These are phyloP conservation scores for Gremmenia infestans DNA, from an alignment of 2,329 filamentous ascomycete genomes.

Conservation along the genomic window DNA sequence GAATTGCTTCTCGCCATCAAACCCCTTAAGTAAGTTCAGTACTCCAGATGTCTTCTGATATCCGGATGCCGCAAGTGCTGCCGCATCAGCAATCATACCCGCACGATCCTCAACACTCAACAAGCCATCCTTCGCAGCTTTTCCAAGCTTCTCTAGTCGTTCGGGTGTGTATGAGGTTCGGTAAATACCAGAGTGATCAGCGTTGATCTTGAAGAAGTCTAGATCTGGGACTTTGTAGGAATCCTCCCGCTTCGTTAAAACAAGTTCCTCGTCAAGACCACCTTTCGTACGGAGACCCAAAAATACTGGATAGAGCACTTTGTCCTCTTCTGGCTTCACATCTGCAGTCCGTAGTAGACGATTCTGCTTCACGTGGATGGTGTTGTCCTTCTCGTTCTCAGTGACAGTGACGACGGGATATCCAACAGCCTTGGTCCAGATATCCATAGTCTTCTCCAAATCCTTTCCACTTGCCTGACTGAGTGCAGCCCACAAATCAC, in stretches of 20 bases:
- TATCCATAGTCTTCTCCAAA: conserved; percentile 83
- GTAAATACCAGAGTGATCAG: conserved; percentile 89
- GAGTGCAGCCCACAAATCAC: conserved; percentile 84
- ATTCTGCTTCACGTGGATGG: conserved; percentile 88
- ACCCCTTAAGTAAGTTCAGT: conserved; percentile 77
- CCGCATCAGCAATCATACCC: conserved; percentile 91
- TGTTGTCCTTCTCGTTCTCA: conserved; percentile 63
- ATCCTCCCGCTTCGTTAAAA: conserved; percentile 65
- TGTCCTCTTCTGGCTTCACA: conserved; percentile 87
- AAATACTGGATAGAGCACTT: conserved; percentile 84
- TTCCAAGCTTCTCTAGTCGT: conserved; percentile 79
- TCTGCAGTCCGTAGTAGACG: conserved; percentile 90
- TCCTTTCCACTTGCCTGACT: conserved; percentile 87
- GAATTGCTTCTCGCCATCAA: conserved; percentile 80
- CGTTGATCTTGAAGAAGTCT: conserved; percentile 96
- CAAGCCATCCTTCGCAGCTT: conserved; percentile 75
- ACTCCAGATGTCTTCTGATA: conserved; percentile 92
- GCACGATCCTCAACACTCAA: conserved; percentile 86
- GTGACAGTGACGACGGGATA: conserved; percentile 87
- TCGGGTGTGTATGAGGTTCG: conserved; percentile 82
- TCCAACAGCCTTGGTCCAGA: conserved; percentile 96
- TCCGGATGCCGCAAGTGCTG: conserved; percentile 80
- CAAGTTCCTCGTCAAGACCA: conserved; percentile 73
- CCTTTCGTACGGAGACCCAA: conserved; percentile 78
- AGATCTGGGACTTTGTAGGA: conserved; percentile 71